These are phyloP conservation scores for Trichoderma gamsii DNA, from an alignment of 495 filamentous ascomycete species.

Conservation along the genomic window DNA sequence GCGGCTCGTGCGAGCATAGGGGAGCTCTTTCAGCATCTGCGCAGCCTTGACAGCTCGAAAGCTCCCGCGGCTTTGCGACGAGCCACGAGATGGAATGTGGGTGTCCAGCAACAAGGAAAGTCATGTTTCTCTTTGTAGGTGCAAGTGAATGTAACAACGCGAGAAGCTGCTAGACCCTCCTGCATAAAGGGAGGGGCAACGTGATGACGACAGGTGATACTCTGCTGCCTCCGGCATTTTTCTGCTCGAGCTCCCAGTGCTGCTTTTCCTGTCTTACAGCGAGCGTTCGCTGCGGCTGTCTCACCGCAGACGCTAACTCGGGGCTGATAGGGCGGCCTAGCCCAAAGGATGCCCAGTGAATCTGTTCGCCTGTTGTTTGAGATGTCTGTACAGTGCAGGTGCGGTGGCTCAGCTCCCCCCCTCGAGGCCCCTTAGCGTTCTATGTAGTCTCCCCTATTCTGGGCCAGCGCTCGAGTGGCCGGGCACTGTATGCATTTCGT, in stretches of 20 bases:
- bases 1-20: conserved; percentile 4
- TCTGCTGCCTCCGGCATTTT: background rate
- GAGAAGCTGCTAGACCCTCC: background rate
- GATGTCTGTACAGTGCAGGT: background rate
- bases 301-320: conserved; percentile 9
- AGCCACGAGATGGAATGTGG: background rate
- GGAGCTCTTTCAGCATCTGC: background rate
- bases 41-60: background rate
- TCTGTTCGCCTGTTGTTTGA: background rate
- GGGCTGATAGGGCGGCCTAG: conserved; percentile 2
- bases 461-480: background rate
- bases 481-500: conserved; percentile 2
- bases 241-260: background rate
- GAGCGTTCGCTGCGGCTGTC: conserved; percentile 3
- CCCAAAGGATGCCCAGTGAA: background rate
- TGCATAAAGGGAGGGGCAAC: conserved; percentile 12
- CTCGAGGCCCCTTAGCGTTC: conserved; percentile 4
- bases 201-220: conserved; percentile 13
- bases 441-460: conserved; percentile 1
- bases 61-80: background rate
- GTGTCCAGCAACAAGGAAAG: background rate
- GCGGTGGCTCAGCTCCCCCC: conserved; percentile 9
- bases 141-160: background rate
- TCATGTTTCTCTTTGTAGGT: background rate
- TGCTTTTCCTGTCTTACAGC: background rate